Evolutionary conservation across 768 basidiomycete genomes (phyloP), one percentile per base, ranked within the genome.

Genomic region (Xerocomellus dryophilus): DNA sequence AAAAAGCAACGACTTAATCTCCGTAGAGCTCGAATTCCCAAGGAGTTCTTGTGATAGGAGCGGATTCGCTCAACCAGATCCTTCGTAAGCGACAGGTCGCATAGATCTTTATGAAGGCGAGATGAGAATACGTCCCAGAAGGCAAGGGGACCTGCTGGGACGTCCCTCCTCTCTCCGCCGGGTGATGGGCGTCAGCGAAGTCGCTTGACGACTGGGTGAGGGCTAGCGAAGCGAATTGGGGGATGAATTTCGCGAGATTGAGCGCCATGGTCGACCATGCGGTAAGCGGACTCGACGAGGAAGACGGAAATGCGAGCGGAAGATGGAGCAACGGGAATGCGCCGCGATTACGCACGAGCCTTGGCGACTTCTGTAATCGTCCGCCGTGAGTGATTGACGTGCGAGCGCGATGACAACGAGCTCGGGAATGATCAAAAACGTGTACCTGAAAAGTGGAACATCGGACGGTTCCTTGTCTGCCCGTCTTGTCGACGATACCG

Each of bases 361-460:
- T 74, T 1, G 86, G 85, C 41, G 72, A 69, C 66, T 78, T 83
- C 85, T 88, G 68, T 46, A 54, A 43, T 20, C 10, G 47, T 60
- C 46, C 43, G 21, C 27, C 38, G 31, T 55, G 63, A 55, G 39
- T 27, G 34, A 53, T 50, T 36, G 53, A 20, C 32, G 46, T 32
- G 31, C 18, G 35, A 23, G 14, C 20, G 34, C 31, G 39, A 42
- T 15, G 32, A 56, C 20, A 5, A 45, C 38, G 18, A 14, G 31
- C 4, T 39, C 21, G 40, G 44, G 29, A 21, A 39, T 21, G 10
- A 35, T 12, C 39, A 47, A 15, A 32, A 35, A 23, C 51, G 41
- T 31, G 56, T 58, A 92, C 90, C 86, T 91, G 90, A 59, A 92
- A 92, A 7, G 90, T 91, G 21, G 88, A 88, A 59, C 84, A 79